Base-by-base conservation (phyloP, 441 rosid species). In the Gossypium schwendimanii region DNA sequence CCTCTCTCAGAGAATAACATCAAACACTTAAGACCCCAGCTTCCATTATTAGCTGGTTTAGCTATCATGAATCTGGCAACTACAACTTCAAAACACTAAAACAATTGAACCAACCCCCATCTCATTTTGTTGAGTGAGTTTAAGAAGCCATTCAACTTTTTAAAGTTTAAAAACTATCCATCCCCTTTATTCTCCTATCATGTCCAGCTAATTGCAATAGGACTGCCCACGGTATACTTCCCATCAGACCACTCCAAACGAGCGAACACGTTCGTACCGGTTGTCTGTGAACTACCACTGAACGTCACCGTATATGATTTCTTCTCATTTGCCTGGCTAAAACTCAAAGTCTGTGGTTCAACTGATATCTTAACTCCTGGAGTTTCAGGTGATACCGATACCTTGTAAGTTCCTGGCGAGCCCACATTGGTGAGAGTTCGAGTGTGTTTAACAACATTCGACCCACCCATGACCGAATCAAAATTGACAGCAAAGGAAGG, bases 181-280 rank as follows among this genome's bases (percentile, higher is more conserved):
- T 39, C 50, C 41, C 53, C 21, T 28, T 70, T 11, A 23, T n/a
- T 6, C 21, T 23, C 20, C 74, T n/a, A 59, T 64, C 83, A 88
- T 61, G 76, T 75, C 97, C 97, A 91, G 74, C 76, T 87, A 78
- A 94, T 61, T 1, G 97, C 97, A 55, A 94, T 81, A 8, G 98
- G 90, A 76, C 95, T 94, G 6, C 81, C 86, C 14, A 91, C 98
- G 39, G 66, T 79, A 73, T 81, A 82, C 68, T 88, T 90, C 77
- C 89, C 93, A 57, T 90, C 89, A 11, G 93, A 82, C 98, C 98
- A 94, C 78, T 86, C 92, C 28, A 94, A 74, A 17, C 86, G 87
- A 23, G 83, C 93, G 41, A 91, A 94, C 64, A 63, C 78, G 44
- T 79, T 79, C 3, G 82, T 76, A 63, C 63, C 78, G 0, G 82